Evolutionary conservation across 805 yeast species (phyloP).

Genomic region (Naumovozyma baii): DNA sequence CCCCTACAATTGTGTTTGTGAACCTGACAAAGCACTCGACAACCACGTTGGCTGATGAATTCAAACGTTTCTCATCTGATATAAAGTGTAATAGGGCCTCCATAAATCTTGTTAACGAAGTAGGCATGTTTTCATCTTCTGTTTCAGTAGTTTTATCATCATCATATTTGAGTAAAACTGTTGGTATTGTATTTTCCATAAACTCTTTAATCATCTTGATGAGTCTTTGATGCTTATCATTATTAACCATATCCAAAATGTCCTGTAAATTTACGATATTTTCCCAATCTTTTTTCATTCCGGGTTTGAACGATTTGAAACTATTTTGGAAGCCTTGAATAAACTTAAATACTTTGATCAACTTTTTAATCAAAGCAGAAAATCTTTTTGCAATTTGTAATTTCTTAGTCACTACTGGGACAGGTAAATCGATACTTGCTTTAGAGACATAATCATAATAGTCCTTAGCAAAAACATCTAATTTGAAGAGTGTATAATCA

Average conservation of each 20-base stretch:
- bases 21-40: slow-evolving; percentile 18
- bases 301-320: slow-evolving; percentile 37
- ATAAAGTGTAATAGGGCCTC: slow-evolving; percentile 10
- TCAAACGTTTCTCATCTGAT: slow-evolving; percentile 5
- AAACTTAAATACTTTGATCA: slow-evolving; percentile 46
- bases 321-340: slow-evolving; percentile 38
- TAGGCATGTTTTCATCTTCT: not conserved
- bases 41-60: slow-evolving; percentile 11
- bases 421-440: slow-evolving; percentile 40
- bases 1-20: slow-evolving; percentile 21
- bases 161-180: slow-evolving; percentile 3
- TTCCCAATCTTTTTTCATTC: slow-evolving; percentile 53
- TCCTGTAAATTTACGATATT: slow-evolving; percentile 34
- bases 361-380: slow-evolving; percentile 41
- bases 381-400: slow-evolving; percentile 45
- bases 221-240: slow-evolving; percentile 10
- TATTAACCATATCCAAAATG: slow-evolving; percentile 15
- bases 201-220: slow-evolving; percentile 11
- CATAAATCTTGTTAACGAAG: slow-evolving; percentile 1
- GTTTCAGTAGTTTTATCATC: slow-evolving; percentile 1
- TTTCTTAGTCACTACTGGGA: slow-evolving; percentile 42
- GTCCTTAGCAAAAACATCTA: slow-evolving; percentile 43
- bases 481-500: slow-evolving; percentile 40
- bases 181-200: slow-evolving; percentile 3
- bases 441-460: slow-evolving; percentile 38